phyloP scores from a whole-genome alignment of 441 rosid species.

The Mallotus japonicus region DNA sequence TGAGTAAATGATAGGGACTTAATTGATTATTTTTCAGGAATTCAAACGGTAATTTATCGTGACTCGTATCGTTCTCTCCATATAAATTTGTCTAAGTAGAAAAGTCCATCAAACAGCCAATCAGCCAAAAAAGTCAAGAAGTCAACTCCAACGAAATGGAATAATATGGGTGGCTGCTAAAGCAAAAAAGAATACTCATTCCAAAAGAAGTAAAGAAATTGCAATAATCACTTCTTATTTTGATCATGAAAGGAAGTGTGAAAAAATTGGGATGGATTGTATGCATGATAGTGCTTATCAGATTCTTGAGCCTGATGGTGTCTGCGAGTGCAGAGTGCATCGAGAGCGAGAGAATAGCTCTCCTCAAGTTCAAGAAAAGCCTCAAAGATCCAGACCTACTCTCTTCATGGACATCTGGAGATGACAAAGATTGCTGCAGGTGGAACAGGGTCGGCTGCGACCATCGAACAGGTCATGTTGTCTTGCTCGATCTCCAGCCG shows the following conservation, averaged over 20 bases:
- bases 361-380: slow-evolving; percentile 5
- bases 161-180: too few species aligned
- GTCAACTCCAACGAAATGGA: too few species aligned
- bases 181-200: too few species aligned
- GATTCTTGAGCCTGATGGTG: neutral
- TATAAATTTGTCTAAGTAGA: too few species aligned
- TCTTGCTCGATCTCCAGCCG: slow-evolving; percentile 13
- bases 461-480: slow-evolving; percentile 14
- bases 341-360: slow-evolving; percentile 8
- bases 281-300: neutral
- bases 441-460: slow-evolving; percentile 13
- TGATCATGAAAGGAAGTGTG: neutral
- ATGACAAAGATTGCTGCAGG: slow-evolving; percentile 17
- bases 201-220: too few species aligned
- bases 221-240: too few species aligned
- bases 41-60: too few species aligned
- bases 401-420: slow-evolving; percentile 4
- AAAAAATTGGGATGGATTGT: neutral
- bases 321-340: slow-evolving; percentile 7
- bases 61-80: too few species aligned
- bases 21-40: too few species aligned
- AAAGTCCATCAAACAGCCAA: too few species aligned
- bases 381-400: neutral
- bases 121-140: too few species aligned
- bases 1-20: too few species aligned